A percentile compares a stretch with the other conserved stretches of the same genome.
phyloP scores from a whole-genome alignment of 306 rosid genomes.

The Pachyrhizus erosus region DNA sequence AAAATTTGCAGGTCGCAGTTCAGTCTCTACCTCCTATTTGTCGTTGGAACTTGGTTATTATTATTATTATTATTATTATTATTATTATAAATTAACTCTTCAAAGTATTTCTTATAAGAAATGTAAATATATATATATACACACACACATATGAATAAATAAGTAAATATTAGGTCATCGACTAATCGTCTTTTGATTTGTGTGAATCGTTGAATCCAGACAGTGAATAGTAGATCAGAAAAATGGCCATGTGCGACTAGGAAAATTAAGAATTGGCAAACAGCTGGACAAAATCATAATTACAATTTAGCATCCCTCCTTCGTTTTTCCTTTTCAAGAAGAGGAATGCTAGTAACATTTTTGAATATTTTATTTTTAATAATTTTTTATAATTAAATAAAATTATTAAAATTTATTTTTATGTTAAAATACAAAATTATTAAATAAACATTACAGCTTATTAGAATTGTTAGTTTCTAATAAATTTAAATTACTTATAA shows the following conservation, averaged over 20 bases:
- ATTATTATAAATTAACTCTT: neutral
- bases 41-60: neutral
- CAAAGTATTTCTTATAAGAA: neutral
- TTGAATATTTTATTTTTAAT: too few species aligned
- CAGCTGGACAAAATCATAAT: too few species aligned
- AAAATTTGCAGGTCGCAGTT: neutral
- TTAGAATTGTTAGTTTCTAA: too few species aligned
- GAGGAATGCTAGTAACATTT: too few species aligned
- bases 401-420: too few species aligned
- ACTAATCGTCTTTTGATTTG: slow-evolving; percentile 22
- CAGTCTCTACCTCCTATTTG: neutral
- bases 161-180: slow-evolving; percentile 2
- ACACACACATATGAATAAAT: neutral
- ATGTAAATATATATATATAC: too few species aligned
- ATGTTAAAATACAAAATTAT: too few species aligned
- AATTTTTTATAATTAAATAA: too few species aligned
- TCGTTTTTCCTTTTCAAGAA: too few species aligned
- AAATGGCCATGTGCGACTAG: neutral
- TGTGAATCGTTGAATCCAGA: slow-evolving; percentile 36
- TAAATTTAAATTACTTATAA: too few species aligned
- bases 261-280: neutral
- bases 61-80: neutral
- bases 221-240: slow-evolving; percentile 9
- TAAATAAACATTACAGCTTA: too few species aligned
- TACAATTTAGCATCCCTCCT: too few species aligned